phyloP scores from a whole-genome alignment of 352 stramenopile genomes.

The Phytophthora nicotianae region DNA sequence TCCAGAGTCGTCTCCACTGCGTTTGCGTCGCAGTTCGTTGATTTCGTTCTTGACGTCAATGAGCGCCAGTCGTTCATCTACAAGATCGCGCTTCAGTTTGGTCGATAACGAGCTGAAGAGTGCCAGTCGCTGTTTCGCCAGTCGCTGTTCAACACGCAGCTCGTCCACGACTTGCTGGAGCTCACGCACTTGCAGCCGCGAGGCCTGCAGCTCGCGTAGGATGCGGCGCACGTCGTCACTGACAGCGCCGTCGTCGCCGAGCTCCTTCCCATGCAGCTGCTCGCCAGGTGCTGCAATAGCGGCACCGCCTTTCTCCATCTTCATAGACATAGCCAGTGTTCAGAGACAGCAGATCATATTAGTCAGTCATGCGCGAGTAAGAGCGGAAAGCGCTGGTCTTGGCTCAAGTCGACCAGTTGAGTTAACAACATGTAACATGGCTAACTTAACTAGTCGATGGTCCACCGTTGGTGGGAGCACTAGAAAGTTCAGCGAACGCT shows the following conservation, averaged over 20 bases:
- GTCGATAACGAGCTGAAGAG: constrained; percentile 60
- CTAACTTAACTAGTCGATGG: constrained; percentile 40
- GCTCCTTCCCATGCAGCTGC: constrained; percentile 40
- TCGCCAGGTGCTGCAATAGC: constrained; percentile 30
- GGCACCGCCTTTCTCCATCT: constrained; percentile 53
- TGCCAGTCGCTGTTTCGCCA: constrained; percentile 53
- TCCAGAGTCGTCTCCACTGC: constrained; percentile 28
- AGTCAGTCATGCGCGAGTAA: constrained; percentile 33
- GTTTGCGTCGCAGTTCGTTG: constrained; percentile 49
- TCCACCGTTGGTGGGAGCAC: constrained; percentile 32
- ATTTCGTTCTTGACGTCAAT: constrained; percentile 75
- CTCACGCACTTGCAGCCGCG: constrained; percentile 38
- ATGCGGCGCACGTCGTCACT: constrained; percentile 34
- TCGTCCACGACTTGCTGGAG: constrained; percentile 54
- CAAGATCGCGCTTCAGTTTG: constrained; percentile 77
- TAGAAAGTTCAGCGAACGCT: constrained; percentile 35
- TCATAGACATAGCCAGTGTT: constrained; percentile 51
- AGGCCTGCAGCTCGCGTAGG: constrained; percentile 38
- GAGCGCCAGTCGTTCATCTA: constrained; percentile 77
- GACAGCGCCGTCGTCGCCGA: constrained; percentile 21
- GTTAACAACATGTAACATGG: constrained; percentile 36
- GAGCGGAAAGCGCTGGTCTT: constrained; percentile 10
- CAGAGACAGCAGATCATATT: constrained; percentile 42
- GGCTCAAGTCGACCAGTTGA: constrained; percentile 10
- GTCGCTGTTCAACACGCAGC: constrained; percentile 59